Evolutionary conservation across 306 rosid genomes (phyloP), one percentile per base, ranked within the genome.

Genomic region (Gastrolobium bilobum): DNA sequence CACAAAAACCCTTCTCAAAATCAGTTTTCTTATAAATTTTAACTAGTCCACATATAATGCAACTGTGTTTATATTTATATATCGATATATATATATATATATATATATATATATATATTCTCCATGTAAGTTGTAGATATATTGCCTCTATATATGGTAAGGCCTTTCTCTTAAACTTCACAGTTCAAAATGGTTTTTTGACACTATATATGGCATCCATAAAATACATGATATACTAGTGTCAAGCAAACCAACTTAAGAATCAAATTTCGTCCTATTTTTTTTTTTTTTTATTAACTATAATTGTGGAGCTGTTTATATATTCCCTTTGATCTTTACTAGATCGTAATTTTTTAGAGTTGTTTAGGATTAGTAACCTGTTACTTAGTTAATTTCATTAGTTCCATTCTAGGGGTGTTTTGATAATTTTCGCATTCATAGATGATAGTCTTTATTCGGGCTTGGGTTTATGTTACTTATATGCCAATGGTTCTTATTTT

Each of bases 301-400:
- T 20, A 20, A 20, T 20, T 20, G 1, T 20, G 26, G 0, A 20
- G 26, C 26, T 20, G 26, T 20, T 20, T 20, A 20, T 20, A 20
- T 20, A 0, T 20, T 20, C 26, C 26, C 26, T 20, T 20, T 20
- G 26, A 20, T 20, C 26, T 20, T 64, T 65, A 37, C 38, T 67
- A 57, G 63, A 60, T 75, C 60, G 43, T 13, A 57, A 43, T 60
- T 34, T 57, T 44, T 33, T 46, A 46, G 46, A 59, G 40, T 44
- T 20, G 34, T 37, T 48, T 48, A 26, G 53, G 71, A 61, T 75
- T 9, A 4, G 1, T 65, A 15, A 65, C 43, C 43, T 35, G 9
- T 50, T 48, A 47, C 46, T 50, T 48, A 47, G 57, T 66, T 48
- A 47, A 46, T 7, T 2, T 3, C 56, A 47, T 47, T 47, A 13